Percentiles rank a stretch among this genome's conserved stretches.
phyloP scores from a whole-genome alignment of 2,329 filamentous ascomycete species.

The Davidsoniella virescens region DNA sequence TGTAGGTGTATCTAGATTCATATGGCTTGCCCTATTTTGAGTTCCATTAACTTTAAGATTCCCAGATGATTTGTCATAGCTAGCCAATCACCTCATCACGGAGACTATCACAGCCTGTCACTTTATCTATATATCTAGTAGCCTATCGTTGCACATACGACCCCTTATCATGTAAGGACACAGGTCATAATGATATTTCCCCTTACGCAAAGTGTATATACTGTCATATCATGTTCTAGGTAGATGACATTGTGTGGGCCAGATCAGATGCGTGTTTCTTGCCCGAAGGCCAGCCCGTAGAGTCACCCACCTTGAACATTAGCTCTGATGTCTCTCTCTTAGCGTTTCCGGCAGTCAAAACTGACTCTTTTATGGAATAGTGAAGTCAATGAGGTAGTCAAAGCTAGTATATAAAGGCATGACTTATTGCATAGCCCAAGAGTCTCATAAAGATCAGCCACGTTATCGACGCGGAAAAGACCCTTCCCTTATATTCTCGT shows the following conservation, averaged over 20 bases:
- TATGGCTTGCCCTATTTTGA: no score
- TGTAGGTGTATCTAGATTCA: no score
- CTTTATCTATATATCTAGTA: not conserved
- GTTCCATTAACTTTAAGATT: no score
- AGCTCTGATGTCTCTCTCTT: no score
- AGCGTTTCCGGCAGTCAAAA: no score
- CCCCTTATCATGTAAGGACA: not conserved
- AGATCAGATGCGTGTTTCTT: not conserved
- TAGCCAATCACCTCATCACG: no score
- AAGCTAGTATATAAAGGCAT: not conserved
- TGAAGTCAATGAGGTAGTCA: no score
- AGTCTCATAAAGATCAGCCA: not conserved
- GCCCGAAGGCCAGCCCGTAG: not conserved
- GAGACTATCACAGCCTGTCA: no score
- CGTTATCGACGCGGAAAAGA: no score
- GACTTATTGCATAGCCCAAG: constrained; percentile 1
- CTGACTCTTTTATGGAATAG: no score
- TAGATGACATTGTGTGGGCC: not conserved
- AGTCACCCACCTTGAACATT: not conserved
- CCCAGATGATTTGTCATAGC: no score
- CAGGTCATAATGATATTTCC: not conserved
- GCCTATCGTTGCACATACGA: not conserved
- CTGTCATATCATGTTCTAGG: constrained; percentile 1
- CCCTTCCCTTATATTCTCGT: no score
- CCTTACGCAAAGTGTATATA: not conserved